phyloP scores from a whole-genome alignment of 768 basidiomycete species.

The Rhodotorula babjevae region DNA sequence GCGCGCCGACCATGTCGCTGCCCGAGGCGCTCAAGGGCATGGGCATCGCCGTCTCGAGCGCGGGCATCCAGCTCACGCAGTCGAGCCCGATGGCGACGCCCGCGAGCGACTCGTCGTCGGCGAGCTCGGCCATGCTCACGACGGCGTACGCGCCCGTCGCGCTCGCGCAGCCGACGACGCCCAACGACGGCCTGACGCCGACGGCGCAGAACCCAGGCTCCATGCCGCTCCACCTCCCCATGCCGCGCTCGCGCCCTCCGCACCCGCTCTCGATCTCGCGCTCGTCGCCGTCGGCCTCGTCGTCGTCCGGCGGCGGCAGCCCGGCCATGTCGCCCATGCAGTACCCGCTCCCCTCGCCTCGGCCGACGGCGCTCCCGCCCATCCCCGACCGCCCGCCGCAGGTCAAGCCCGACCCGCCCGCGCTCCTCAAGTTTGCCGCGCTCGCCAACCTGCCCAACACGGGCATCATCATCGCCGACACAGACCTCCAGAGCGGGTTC shows the following conservation, averaged over 20 bases:
- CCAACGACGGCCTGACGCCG: background rate
- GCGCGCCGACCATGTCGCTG: background rate
- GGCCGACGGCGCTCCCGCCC: slow-evolving; percentile 29
- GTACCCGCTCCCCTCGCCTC: slow-evolving; percentile 12
- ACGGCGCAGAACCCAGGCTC: background rate
- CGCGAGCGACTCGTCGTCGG: background rate
- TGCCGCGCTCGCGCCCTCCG: background rate
- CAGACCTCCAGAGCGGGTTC: slow-evolving; percentile 30
- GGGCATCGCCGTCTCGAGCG: slow-evolving; percentile 22
- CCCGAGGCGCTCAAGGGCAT: slow-evolving; percentile 11
- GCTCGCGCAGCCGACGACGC: background rate
- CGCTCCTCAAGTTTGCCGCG: slow-evolving; percentile 25
- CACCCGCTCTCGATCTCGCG: background rate
- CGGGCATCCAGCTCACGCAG: slow-evolving; percentile 25
- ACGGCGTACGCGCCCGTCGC: background rate
- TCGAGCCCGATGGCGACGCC: background rate
- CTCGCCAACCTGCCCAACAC: slow-evolving; percentile 30
- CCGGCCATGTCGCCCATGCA: background rate
- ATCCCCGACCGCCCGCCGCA: background rate
- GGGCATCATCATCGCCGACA: slow-evolving; percentile 32
- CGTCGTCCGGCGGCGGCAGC: background rate
- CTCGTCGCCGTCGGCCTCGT: slow-evolving; percentile 1
- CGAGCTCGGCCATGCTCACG: background rate
- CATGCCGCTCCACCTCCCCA: background rate
- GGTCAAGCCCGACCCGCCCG: slow-evolving; percentile 1